These are phyloP conservation scores for Boletus edulis DNA, from an alignment of 768 basidiomycete genomes.

Conservation along the genomic window DNA sequence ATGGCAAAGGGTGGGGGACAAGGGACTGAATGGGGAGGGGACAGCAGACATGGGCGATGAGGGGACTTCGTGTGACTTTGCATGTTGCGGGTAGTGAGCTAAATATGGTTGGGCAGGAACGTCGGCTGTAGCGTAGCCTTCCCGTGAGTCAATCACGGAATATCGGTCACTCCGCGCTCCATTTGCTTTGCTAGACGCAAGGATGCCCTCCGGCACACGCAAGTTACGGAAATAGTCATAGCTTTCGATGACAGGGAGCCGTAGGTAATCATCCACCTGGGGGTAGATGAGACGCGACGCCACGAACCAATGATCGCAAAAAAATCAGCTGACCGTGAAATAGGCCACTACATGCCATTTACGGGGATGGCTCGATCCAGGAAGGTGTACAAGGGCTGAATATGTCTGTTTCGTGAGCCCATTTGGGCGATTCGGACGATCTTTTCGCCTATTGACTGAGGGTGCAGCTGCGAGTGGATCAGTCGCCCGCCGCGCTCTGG, in stretches of 20 bases:
- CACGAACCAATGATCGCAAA: neutral
- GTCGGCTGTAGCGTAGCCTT: constrained; percentile 11
- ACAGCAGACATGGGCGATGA: constrained; percentile 12
- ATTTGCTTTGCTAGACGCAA: constrained; percentile 62
- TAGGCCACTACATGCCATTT: constrained; percentile 88
- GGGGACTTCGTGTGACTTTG: constrained; percentile 12
- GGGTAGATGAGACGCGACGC: constrained; percentile 4
- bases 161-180: constrained; percentile 30
- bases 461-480: constrained; percentile 59
- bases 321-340: constrained; percentile 55
- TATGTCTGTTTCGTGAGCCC: constrained; percentile 88
- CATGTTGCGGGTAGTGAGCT: constrained; percentile 7
- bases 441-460: constrained; percentile 66
- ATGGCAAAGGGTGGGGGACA: constrained; percentile 13
- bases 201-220: constrained; percentile 68
- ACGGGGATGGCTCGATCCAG: constrained; percentile 51
- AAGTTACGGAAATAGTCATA: constrained; percentile 72
- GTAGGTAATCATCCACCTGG: constrained; percentile 66
- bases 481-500: constrained; percentile 55
- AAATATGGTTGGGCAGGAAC: constrained; percentile 4
- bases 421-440: constrained; percentile 73
- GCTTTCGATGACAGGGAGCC: constrained; percentile 69
- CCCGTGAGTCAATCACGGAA: constrained; percentile 16
- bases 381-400: constrained; percentile 69
- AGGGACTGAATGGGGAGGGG: constrained; percentile 12